phyloP scores from a whole-genome alignment of 441 rosid species.

The Flueggea neowawraea region DNA sequence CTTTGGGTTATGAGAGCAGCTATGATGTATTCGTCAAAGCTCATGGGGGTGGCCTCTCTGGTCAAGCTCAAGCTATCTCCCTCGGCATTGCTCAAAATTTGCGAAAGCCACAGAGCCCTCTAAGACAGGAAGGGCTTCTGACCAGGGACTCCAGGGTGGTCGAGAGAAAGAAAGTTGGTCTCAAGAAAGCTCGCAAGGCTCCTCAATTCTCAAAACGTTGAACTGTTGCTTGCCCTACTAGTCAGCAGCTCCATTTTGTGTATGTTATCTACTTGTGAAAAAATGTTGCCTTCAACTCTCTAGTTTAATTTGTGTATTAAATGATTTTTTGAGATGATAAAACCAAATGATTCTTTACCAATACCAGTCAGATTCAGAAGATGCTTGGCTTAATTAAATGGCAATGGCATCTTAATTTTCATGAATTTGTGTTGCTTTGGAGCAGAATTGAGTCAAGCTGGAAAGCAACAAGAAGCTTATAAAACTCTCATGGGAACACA shows the following conservation, averaged over 20 bases:
- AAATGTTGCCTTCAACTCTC: too few species aligned
- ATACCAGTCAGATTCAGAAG: too few species aligned
- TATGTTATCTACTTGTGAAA: neutral
- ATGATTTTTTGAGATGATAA: too few species aligned
- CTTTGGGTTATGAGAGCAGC: slow-evolving; percentile 75
- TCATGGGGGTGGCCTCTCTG: slow-evolving; percentile 92
- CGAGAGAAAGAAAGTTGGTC: slow-evolving; percentile 96
- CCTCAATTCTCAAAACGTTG: slow-evolving; percentile 92
- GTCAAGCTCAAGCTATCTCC: slow-evolving; percentile 96
- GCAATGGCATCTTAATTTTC: too few species aligned
- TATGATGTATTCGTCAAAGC: slow-evolving; percentile 93
- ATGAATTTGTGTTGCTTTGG: too few species aligned
- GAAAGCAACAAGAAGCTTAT: neutral
- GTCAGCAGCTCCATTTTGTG: neutral
- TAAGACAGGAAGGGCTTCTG: slow-evolving; percentile 79
- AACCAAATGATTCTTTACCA: too few species aligned
- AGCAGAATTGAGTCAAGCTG: too few species aligned
- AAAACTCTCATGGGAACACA: neutral
- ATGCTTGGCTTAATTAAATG: too few species aligned
- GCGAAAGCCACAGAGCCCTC: slow-evolving; percentile 64
- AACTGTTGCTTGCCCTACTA: slow-evolving; percentile 2
- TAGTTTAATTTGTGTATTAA: too few species aligned
- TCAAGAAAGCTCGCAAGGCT: slow-evolving; percentile 95
- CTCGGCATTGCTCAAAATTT: slow-evolving; percentile 78
- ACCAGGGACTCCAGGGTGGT: slow-evolving; percentile 89